Evolutionary conservation across 2,329 filamentous ascomycete genomes (phyloP).

Genomic region (Paecilomyces sp.): DNA sequence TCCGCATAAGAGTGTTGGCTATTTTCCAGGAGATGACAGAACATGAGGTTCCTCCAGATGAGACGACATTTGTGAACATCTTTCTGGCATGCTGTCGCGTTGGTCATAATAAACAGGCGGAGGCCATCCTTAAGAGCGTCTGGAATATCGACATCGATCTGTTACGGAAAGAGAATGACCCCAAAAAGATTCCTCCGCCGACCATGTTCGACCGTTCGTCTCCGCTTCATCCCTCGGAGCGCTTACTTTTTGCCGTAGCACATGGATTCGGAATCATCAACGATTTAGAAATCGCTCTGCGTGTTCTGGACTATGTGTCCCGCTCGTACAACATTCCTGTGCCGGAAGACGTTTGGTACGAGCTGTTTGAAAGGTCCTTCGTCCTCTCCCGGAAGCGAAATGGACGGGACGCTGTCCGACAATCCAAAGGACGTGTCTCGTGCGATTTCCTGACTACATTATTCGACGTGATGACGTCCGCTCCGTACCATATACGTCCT

Average conservation of each 20-base stretch:
- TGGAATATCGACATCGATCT: slow-evolving; percentile 49
- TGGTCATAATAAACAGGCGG: slow-evolving; percentile 40
- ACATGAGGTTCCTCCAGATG: slow-evolving; percentile 38
- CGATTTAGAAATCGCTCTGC: slow-evolving; percentile 51
- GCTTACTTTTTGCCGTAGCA: slow-evolving; percentile 59
- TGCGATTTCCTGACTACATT: slow-evolving; percentile 44
- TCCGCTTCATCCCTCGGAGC: slow-evolving; percentile 50
- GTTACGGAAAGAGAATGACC: slow-evolving; percentile 27
- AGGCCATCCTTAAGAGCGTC: slow-evolving; percentile 42
- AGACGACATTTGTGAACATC: slow-evolving; percentile 47
- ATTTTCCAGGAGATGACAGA: slow-evolving; percentile 45
- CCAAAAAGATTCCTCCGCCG: slow-evolving; percentile 24
- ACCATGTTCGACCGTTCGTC: slow-evolving; percentile 41
- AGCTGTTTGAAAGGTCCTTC: slow-evolving; percentile 61
- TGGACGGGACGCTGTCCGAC: slow-evolving; percentile 20
- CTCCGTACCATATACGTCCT: slow-evolving; percentile 52
- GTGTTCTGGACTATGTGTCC: slow-evolving; percentile 58
- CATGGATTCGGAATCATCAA: slow-evolving; percentile 62
- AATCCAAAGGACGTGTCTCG: slow-evolving; percentile 27
- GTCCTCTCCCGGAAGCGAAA: slow-evolving; percentile 44
- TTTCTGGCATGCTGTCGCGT: slow-evolving; percentile 48
- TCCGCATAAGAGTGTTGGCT: slow-evolving; percentile 26
- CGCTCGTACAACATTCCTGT: slow-evolving; percentile 53
- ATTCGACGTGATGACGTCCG: slow-evolving; percentile 53
- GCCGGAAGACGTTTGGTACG: slow-evolving; percentile 53